Base-by-base conservation (phyloP, 805 yeast species). In the Komagataella mondaviorum region DNA sequence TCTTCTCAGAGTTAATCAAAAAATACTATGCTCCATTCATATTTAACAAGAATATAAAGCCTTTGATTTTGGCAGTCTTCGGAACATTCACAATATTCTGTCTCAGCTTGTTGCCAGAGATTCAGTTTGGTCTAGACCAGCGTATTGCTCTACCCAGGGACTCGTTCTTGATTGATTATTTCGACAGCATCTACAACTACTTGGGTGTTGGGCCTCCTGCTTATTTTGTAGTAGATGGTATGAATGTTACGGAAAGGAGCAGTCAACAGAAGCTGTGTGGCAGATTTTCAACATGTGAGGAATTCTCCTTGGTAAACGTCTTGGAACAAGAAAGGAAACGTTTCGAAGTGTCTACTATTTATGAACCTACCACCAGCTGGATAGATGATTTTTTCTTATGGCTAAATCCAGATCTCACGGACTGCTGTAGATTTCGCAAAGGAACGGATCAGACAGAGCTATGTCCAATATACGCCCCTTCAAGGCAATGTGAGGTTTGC, bases 151-250 rank as follows among this genome's bases (percentile, higher is more conserved):
- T 91, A 12, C 98, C 98, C 0, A 67, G 73, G 2, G 89, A 77
- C 51, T 90, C 97, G 0, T 88, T 89, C 60, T 66, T 93, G 60
- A 81, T 89, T 44, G 76, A 79, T 51, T 93, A 91, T 64, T 91
- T 87, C 68, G 71, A 83, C 56, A 88, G 90, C 51, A 71, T 89
- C 3, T 85, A 83, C 61, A 65, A 73, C 1, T 85, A 81, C 61
- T 71, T 91, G 54, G 82, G 84, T 53, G 85, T 85, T 6, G 99
- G 98, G 0, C 96, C 99, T 1, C 99, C 99, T 0, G 75, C 87
- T 1, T 93, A 85, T 60, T 85, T 89, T 64, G 88, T 93, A 22
- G 80, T 87, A n/a, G 76, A 78, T 47, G 81, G 78, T 50, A 61
- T 80, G 48, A 83, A 87, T 58, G 72, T 85, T 5, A 86, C 91